Evolutionary conservation across 1,139 yeast genomes (phyloP).

Genomic region (Fermentozyma sake): DNA sequence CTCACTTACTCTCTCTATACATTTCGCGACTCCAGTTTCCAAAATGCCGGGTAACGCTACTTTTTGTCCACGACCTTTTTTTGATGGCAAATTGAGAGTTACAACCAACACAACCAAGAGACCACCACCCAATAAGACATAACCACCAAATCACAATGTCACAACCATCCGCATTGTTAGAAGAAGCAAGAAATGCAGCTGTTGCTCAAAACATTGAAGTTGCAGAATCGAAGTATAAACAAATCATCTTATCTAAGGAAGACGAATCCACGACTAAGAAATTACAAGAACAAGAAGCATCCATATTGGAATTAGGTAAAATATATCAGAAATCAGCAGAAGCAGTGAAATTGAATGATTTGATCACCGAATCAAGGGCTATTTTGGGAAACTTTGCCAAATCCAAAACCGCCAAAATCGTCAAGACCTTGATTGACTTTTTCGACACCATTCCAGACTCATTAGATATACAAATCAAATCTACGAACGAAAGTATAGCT

Average conservation of each 20-base stretch:
- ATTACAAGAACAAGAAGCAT: conserved; percentile 53
- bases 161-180: conserved; percentile 29
- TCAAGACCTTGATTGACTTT: conserved; percentile 69
- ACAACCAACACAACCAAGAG: conserved; percentile 2
- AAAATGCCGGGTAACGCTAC: too few relatives aligned
- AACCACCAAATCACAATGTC: conserved; percentile 10
- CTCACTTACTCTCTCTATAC: too few relatives aligned
- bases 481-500: conserved; percentile 75
- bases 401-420: conserved; percentile 90
- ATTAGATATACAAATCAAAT: conserved; percentile 65
- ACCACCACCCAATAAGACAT: conserved; percentile 3
- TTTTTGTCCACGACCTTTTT: too few relatives aligned
- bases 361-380: conserved; percentile 66
- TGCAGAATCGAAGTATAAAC: conserved; percentile 57
- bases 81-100: conserved; percentile 11
- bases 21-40: too few relatives aligned
- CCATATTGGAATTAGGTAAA: conserved; percentile 61
- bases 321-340: conserved; percentile 45
- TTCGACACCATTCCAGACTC: conserved; percentile 68
- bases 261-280: conserved; percentile 22
- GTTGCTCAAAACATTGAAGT: conserved; percentile 40
- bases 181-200: conserved; percentile 57
- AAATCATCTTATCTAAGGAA: conserved; percentile 32
- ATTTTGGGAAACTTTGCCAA: conserved; percentile 79
- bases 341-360: conserved; percentile 48